Base-by-base conservation (phyloP, 768 basidiomycete species). In the Bullera alba region DNA sequence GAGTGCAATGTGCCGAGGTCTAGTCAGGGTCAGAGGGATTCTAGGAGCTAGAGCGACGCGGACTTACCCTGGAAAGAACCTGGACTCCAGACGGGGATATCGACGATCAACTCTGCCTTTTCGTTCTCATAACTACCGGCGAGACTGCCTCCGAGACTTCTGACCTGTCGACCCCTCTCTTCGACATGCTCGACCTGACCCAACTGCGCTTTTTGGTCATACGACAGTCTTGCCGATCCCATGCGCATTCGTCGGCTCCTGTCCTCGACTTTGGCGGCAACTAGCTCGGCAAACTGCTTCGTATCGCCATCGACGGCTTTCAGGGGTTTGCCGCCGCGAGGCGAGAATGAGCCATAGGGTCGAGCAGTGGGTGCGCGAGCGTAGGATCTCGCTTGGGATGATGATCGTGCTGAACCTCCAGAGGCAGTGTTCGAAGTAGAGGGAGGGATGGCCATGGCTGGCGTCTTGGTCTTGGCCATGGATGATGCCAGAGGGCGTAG, bases 1-100 rank as follows among this genome's bases (percentile, higher is more conserved):
- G 60, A 56, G 32, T 71, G 70, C 34, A 71, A 56, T 12, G 70
- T 69, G n/a, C 67, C 69, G 4, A 71, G 57, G 50, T 71, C 70
- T 65, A 37, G 1, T 22, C 5, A 27, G 10, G 27, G 4, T 14
- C 4, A 3, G 26, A 15, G 38, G n/a, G 19, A 5, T 10, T 43
- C 15, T 30, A 30, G 8, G 12, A 34, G 30, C 8, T 27, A 19
- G 4, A 14, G 19, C 19, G 26, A 47, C 16, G 8, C 23, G 26
- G 30, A 57, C 69, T 47, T 43, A 67, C 69, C 69, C 39, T 61
- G 58, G 49, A 65, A 69, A 55, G 65, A 65, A 27, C 65, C 70
- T 2, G 65, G 65, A 46, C 50, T 57, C 70, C 70, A 71, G 22
- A 67, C 61, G 3, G 70, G 70, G 27, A 67, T 56, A 53, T 71